Evolutionary conservation across 2,329 filamentous ascomycete species (phyloP), one percentile per base, ranked within the genome.

Genomic region (Epichloe glyceriae): DNA sequence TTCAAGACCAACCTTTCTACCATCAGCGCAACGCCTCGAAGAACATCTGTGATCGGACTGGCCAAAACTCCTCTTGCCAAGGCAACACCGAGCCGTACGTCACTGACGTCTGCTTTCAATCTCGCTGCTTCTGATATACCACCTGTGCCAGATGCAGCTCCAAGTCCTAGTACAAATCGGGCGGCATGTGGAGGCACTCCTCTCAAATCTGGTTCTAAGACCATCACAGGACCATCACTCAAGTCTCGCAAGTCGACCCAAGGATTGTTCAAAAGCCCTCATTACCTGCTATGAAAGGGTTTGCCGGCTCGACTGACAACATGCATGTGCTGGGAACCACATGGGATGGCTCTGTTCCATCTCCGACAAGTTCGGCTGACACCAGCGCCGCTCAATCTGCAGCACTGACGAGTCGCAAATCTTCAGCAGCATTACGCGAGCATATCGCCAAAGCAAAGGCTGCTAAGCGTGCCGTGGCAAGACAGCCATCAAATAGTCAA

Each of bases 381-480:
- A 46, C 53, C 5, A 52, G 54, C 1, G 35, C 51, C 0, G 57
- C 59, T 14, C 54, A 57, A 11, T 49, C 57, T 19, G 52, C 57
- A 6, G 58, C 58, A 0, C 53, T 60, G 5, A 60, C 66, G 0
- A 63, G 58, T 49, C 65, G 69, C 39, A 93, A 86, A 59, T 89
- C 89, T 0, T 96, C 91, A 0, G 73, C 78, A 15, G 83, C 89
- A 0, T 70, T 98, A 14, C 81, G 93, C 35, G 88, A 96, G 48
- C 90, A 93, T 50, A 96, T 97, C 55, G 88, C 90, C 38, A 91
- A 90, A 59, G 91, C 93, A 1, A 95, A 91, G 62, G 89, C 89
- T 2, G 86, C 88, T 2, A 85, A 80, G 51, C 78, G 81, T 54
- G 82, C 78, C 11, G 70, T 71, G 3, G 62, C 67, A 35, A 67